Base-by-base conservation (phyloP, 306 rosid species). In the Vachellia collinsii region DNA sequence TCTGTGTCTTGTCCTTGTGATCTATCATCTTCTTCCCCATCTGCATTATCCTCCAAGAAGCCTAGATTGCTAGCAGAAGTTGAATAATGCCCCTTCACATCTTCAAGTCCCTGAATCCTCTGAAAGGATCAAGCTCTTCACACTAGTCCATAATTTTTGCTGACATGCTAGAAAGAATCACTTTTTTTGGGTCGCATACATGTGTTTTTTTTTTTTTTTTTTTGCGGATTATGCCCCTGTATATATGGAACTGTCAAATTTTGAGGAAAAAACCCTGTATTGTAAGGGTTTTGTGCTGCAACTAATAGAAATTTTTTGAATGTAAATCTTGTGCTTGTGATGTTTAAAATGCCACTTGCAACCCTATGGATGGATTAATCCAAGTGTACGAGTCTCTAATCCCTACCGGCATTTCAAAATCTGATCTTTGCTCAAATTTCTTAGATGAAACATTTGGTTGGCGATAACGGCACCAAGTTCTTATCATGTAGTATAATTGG, bases 21-120 rank as follows among this genome's bases (percentile, higher is more conserved):
- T 79, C 84, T 83, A 41, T 76, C 85, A 41, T 77, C 85, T 9
- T 61, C 84, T 5, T 63, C 87, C 11, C 75, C 82, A 48, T 69
- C 90, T 0, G 7, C 47, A 11, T 76, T 81, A 43, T 66, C 85
- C 41, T 37, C 88, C 13, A 93, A 93, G 89, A 93, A 90, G 63
- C 82, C 87, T 38, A 89, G 92, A 84, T 61, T 87, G 80, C 82
- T 80, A 37, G 23, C 61, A 74, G 42, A 54, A 83, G 80, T 76
- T 77, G 67, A 81, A 42, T 77, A 50, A 74, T 23, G 25, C 10
- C 34, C 13, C 72, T 38, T n/a, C 4, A 46, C 78, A 77, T 76
- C 70, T 72, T 70, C 82, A 29, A 29, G 34, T 29, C 34, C 34
- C 34, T 29, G 34, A 29, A 29, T 2, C 34, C 34, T 29, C 34